Evolutionary conservation across 2,329 filamentous ascomycete genomes (phyloP), one percentile per base, ranked within the genome.

Genomic region (Fusarium sp.): DNA sequence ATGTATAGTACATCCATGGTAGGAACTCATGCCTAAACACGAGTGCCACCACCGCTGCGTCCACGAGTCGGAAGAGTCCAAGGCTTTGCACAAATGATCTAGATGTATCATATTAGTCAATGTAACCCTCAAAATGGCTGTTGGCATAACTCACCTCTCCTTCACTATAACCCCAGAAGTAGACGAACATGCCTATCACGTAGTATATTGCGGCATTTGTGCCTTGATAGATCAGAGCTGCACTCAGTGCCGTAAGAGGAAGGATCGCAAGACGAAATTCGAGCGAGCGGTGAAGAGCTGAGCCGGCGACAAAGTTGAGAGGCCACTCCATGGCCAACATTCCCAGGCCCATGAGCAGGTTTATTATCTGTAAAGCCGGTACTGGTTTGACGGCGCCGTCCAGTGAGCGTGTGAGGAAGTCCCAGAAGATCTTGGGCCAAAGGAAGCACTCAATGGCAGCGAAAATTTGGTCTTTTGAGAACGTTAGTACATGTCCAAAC

Each of bases 391-490:
- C 93, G 48, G 91, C 92, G 56, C 83, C 86, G 77, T 99, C 93
- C 73, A 99, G 89, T 74, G 93, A 94, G 76, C 93, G 94, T 63
- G 95, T 97, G 70, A 96, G 82, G 79, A 97, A 97, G 81, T 99
- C 96, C 91, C 92, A 99, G 82, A 99, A 97, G 77, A 99, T 91
- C 80, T 99, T 99, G 71, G 96, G 96, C 94, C 94, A 99, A 87
- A 99, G 95, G 86, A 96, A 97, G 75, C 88, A 90, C 82, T 96
- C 88, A 57, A 99, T 82, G 17, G 91, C 90, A 63, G 94, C 94
- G 62, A 85, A 89, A 67, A 97, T 80, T 87, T 99, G 96, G 79
- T 97, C 94, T 97, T 48, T n/a, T 24, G 32, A n/a, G 4, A 17
- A 14, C 52, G 73, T 80, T 72, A 80, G 75, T 37, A 24, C 20